A percentile compares a stretch with the other conserved stretches of the same genome.
Evolutionary conservation across 805 yeast species (phyloP).

Genomic region (Schwanniomyces polymorphus): DNA sequence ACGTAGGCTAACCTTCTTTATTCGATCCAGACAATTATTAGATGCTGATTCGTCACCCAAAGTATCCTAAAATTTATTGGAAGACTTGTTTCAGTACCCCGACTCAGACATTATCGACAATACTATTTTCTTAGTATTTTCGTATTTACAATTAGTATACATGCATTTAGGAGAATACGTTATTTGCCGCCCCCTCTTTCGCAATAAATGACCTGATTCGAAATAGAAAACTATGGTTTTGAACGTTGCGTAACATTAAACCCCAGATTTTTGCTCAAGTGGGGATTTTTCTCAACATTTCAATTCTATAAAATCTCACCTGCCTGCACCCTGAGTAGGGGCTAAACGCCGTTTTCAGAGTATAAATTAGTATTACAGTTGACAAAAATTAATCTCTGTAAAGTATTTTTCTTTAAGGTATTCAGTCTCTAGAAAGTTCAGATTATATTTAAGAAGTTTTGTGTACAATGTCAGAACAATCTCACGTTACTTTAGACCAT

Average conservation of each 20-base stretch:
- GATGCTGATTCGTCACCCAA: too few relatives aligned
- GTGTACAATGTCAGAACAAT: slow-evolving; percentile 3
- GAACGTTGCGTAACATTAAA: not conserved
- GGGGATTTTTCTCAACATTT: slow-evolving; percentile 3
- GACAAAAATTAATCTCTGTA: not conserved
- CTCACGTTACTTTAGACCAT: slow-evolving; percentile 33
- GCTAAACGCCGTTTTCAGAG: slow-evolving; percentile 1
- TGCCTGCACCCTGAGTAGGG: not conserved
- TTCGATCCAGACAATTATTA: too few relatives aligned
- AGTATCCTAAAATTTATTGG: too few relatives aligned
- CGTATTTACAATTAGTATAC: too few relatives aligned
- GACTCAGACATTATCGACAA: not conserved
- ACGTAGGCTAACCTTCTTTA: too few relatives aligned
- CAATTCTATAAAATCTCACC: not conserved
- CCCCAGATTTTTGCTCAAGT: slow-evolving; percentile 1
- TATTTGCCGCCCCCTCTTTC: not conserved
- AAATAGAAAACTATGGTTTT: not conserved
- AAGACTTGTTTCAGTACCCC: not conserved
- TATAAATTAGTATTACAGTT: not conserved
- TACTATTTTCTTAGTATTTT: too few relatives aligned
- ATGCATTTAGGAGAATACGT: too few relatives aligned
- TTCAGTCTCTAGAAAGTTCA: not conserved
- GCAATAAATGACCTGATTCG: not conserved
- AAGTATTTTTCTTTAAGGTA: not conserved
- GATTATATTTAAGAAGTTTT: slow-evolving; percentile 6